Conservation (phyloP, 1,139 yeast genomes). For the Pichiaceae sp. region DNA sequence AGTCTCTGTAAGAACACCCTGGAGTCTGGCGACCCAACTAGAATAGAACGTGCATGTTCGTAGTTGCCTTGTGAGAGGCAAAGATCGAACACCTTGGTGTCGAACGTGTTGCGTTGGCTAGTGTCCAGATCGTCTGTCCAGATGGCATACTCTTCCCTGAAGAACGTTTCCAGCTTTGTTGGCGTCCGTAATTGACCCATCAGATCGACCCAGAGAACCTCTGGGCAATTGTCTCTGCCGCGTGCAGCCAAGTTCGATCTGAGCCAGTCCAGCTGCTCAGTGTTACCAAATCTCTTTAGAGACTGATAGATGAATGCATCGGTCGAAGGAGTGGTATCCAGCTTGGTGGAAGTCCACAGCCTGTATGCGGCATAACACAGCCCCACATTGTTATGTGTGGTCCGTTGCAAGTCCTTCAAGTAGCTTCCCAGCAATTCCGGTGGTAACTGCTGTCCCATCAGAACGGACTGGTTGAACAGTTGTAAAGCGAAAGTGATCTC, state of each 20-base stretch:
- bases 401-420: slow-evolving; percentile 10
- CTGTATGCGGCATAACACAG: slow-evolving; percentile 17
- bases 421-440: slow-evolving; percentile 12
- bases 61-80: slow-evolving; percentile 11
- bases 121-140: slow-evolving; percentile 4
- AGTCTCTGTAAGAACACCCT: slow-evolving; percentile 2
- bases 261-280: slow-evolving; percentile 17
- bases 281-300: slow-evolving; percentile 9
- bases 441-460: slow-evolving; percentile 12
- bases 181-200: slow-evolving; percentile 2
- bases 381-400: slow-evolving; percentile 13
- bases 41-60: slow-evolving; percentile 4
- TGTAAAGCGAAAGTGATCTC: slow-evolving; percentile 19
- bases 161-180: slow-evolving; percentile 5
- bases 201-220: slow-evolving; percentile 6
- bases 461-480: slow-evolving; percentile 20
- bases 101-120: slow-evolving; percentile 5
- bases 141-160: slow-evolving; percentile 4
- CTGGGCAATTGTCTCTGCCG: slow-evolving; percentile 6
- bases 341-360: slow-evolving; percentile 17
- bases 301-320: slow-evolving; percentile 16
- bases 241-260: slow-evolving; percentile 8
- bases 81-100: slow-evolving; percentile 12
- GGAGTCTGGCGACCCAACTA: slow-evolving; percentile 1
- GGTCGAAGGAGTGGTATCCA: slow-evolving; percentile 12